Conservation (phyloP, 2,329 filamentous ascomycete genomes). For the Trichoderma gracile region DNA sequence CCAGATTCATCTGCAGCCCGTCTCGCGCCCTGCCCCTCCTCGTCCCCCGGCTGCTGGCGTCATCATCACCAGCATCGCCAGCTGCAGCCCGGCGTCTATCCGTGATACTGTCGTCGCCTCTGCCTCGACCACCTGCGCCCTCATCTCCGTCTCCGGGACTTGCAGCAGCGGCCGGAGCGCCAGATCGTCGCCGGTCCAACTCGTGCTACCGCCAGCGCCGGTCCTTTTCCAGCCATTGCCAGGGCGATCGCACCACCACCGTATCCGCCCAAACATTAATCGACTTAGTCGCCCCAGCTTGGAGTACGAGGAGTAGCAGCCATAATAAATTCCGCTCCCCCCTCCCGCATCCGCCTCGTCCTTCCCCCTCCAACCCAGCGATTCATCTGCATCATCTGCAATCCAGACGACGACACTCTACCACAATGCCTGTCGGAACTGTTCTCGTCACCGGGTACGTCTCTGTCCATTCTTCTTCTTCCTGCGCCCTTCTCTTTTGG, state of each 20-base stretch:
- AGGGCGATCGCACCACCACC: constrained; percentile 22
- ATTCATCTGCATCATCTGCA: constrained; percentile 1
- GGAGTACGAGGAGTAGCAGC: background rate
- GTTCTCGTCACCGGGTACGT: constrained; percentile 89
- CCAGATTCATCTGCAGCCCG: background rate
- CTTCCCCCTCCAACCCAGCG: background rate
- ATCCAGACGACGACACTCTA: constrained; percentile 2
- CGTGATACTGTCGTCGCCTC: background rate
- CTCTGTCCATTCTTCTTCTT: background rate
- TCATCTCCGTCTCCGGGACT: background rate
- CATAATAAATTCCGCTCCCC: constrained; percentile 25
- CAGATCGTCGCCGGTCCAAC: constrained; percentile 18
- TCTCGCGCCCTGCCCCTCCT: constrained; percentile 6
- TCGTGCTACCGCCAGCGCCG: background rate
- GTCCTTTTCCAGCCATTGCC: background rate
- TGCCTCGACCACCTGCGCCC: background rate
- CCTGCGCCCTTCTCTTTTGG: background rate
- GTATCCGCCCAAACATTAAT: constrained; percentile 15
- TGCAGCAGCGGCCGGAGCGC: constrained; percentile 3
- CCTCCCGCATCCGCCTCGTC: constrained; percentile 3
- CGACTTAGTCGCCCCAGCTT: background rate
- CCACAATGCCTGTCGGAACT: constrained; percentile 75
- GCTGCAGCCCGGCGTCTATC: background rate
- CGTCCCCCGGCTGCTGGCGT: constrained; percentile 15
- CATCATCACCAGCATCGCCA: background rate